Conservation (phyloP, 225 moss, liverwort and hornwort species). For the Climacium dendroides region DNA sequence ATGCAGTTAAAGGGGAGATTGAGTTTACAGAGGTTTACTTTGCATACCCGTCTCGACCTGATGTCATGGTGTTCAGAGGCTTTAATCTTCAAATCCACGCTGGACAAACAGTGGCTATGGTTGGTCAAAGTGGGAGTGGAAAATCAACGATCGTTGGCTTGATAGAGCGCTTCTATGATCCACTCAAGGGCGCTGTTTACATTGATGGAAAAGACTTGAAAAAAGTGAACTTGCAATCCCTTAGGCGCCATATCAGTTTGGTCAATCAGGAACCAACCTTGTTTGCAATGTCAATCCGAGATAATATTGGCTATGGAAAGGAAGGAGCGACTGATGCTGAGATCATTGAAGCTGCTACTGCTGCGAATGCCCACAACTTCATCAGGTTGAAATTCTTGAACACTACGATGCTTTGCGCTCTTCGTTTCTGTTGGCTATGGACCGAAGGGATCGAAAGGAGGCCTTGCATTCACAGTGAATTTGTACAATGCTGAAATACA, state of each 20-base stretch:
- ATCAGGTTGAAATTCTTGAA: constrained; percentile 29
- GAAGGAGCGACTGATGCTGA: constrained; percentile 48
- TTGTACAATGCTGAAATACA: background rate
- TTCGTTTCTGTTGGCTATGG: background rate
- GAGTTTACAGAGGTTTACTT: constrained; percentile 55
- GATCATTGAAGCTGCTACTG: constrained; percentile 44
- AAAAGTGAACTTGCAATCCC: constrained; percentile 40
- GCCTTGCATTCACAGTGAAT: background rate
- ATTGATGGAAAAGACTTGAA: constrained; percentile 51
- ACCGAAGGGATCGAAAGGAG: background rate
- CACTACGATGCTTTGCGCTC: background rate
- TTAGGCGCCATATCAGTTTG: constrained; percentile 43
- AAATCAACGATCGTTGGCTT: constrained; percentile 83
- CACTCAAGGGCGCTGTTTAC: constrained; percentile 26
- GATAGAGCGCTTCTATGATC: constrained; percentile 71
- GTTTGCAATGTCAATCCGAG: constrained; percentile 55
- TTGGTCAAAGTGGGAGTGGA: constrained; percentile 83
- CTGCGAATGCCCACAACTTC: constrained; percentile 64
- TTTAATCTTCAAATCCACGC: constrained; percentile 56
- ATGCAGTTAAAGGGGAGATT: constrained; percentile 39
- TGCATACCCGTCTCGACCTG: constrained; percentile 63
- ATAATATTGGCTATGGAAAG: constrained; percentile 67
- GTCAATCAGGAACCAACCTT: constrained; percentile 65
- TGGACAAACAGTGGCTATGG: constrained; percentile 63
- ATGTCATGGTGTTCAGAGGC: constrained; percentile 46